phyloP scores from a whole-genome alignment of 805 yeast species.

The Naumovozyma castellii region DNA sequence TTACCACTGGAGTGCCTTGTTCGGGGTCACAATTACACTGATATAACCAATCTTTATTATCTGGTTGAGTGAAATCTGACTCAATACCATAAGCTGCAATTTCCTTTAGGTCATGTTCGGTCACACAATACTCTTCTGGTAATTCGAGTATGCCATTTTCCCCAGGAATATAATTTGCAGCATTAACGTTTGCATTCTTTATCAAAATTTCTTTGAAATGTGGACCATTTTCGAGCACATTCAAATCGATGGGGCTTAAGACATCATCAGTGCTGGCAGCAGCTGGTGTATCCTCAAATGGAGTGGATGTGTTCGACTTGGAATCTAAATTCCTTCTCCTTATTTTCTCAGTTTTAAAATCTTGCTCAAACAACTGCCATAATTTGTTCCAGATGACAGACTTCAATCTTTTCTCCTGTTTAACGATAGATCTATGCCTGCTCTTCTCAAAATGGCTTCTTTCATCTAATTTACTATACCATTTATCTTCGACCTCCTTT shows the following conservation, averaged over 20 bases:
- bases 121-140: conserved; percentile 23
- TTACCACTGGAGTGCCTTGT: conserved; percentile 2
- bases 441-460: conserved; percentile 22
- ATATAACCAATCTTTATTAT: conserved; percentile 24
- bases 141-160: conserved; percentile 13
- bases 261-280: conserved; percentile 1
- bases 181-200: neutral
- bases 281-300: neutral
- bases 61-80: conserved; percentile 13
- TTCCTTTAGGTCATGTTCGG: conserved; percentile 17
- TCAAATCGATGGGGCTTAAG: conserved; percentile 6
- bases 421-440: conserved; percentile 19
- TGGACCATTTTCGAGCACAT: conserved; percentile 9
- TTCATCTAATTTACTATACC: conserved; percentile 30
- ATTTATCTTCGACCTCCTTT: conserved; percentile 36
- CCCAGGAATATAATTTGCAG: neutral
- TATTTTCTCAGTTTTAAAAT: conserved; percentile 16
- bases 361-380: conserved; percentile 26
- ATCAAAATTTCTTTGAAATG: conserved; percentile 7
- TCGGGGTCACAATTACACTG: conserved; percentile 17
- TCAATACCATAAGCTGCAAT: conserved; percentile 15
- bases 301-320: neutral
- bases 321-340: conserved; percentile 6
- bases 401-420: conserved; percentile 18
- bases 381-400: conserved; percentile 24